Evolutionary conservation across 2,329 filamentous ascomycete species (phyloP).

Genomic region (Nemania diffusa): DNA sequence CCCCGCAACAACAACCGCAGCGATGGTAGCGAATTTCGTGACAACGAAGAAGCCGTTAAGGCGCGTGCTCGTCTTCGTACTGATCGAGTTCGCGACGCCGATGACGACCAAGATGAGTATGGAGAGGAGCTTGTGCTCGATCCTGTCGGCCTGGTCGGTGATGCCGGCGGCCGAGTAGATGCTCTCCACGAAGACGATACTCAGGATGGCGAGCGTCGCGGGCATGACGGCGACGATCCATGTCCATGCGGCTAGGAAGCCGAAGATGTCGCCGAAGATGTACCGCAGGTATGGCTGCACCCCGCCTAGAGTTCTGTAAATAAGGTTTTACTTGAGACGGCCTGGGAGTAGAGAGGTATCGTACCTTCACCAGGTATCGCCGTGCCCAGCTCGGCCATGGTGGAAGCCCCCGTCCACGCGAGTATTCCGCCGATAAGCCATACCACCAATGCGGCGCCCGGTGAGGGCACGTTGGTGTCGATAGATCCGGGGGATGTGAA

Average conservation of each 20-base stretch:
- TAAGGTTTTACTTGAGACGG: too few relatives aligned
- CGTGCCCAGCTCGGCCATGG: conserved; percentile 71
- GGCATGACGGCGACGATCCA: conserved; percentile 74
- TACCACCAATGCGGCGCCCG: conserved; percentile 65
- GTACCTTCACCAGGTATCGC: conserved; percentile 69
- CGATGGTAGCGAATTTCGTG: conserved; percentile 63
- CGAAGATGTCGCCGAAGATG: conserved; percentile 69
- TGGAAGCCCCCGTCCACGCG: conserved; percentile 71
- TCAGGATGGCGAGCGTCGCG: conserved; percentile 70
- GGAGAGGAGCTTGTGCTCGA: conserved; percentile 63
- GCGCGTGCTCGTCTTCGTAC: conserved; percentile 64
- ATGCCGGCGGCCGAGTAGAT: conserved; percentile 64
- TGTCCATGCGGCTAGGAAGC: conserved; percentile 73
- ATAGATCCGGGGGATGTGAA: conserved; percentile 73
- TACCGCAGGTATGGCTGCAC: conserved; percentile 71
- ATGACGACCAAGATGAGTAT: conserved; percentile 59
- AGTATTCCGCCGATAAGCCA: conserved; percentile 71
- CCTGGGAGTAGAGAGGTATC: conserved; percentile 5
- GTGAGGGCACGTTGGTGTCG: conserved; percentile 71
- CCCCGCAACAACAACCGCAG: conserved; percentile 60
- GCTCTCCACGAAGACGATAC: conserved; percentile 71
- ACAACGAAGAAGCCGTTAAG: conserved; percentile 67
- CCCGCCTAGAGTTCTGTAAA: conserved; percentile 64
- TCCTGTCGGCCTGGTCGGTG: conserved; percentile 53
- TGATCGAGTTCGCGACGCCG: conserved; percentile 64